phyloP scores from a whole-genome alignment of 2,329 filamentous ascomycete genomes.

The Xylaria sp. region DNA sequence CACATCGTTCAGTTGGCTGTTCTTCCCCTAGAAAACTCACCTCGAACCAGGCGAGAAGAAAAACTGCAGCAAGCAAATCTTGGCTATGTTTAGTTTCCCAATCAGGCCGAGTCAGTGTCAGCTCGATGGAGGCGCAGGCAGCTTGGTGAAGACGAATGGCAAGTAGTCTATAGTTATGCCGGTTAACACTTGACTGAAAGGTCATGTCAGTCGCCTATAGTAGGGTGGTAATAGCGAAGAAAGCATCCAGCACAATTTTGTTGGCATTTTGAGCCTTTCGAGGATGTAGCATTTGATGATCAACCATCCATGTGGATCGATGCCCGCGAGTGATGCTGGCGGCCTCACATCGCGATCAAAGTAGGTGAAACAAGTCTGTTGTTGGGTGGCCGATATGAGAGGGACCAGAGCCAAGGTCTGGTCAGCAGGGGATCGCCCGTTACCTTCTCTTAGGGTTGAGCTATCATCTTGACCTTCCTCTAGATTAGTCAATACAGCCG shows the following conservation, averaged over 20 bases:
- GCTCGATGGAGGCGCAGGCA: neutral
- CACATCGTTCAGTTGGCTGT: neutral
- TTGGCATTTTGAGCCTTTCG: neutral
- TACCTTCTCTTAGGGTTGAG: too few relatives aligned
- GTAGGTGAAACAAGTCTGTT: neutral
- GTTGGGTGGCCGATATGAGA: neutral
- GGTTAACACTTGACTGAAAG: neutral
- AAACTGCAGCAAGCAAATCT: neutral
- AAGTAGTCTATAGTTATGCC: neutral
- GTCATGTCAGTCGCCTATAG: neutral
- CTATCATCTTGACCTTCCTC: neutral
- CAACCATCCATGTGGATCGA: neutral
- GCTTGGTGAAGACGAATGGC: neutral
- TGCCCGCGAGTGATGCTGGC: neutral
- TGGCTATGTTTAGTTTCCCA: neutral
- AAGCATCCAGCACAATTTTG: neutral
- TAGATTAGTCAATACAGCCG: neutral
- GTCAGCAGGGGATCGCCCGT: neutral
- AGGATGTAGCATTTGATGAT: neutral
- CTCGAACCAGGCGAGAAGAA: neutral
- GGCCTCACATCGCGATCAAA: neutral
- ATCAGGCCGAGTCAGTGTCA: neutral
- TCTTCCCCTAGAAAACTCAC: neutral
- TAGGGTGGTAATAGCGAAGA: neutral
- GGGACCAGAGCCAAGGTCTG: neutral